Evolutionary conservation across 1,139 yeast species (phyloP), one percentile per base, ranked within the genome.

Genomic region (Eremothecium cymbalariae): DNA sequence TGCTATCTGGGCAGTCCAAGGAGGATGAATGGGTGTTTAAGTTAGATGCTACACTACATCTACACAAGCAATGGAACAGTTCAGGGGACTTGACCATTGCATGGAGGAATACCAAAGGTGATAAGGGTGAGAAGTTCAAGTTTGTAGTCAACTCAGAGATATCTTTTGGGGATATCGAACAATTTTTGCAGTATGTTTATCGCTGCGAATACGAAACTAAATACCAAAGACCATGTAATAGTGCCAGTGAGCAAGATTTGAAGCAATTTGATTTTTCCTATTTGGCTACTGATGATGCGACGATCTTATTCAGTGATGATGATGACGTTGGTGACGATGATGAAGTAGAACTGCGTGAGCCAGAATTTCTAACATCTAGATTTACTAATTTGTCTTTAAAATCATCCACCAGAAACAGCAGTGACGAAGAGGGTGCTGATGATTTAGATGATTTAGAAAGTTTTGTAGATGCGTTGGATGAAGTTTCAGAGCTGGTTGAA

Each of bases 121-220:
- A 95, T 19, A 95, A 85, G 47, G 96, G 88, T 11, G 97, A 88
- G 53, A 63, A 68, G 41, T 86, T 81, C 58, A 94, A 85, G 57
- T 88, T 85, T 59, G 68, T 81, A 14, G 72, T 86, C 37, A 85
- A 77, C 42, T 71, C 70, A 31, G 68, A 69, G n/a, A 72, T 79
- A 6, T 67, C 77, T 19, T 50, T 62, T 3, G 64, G 62, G 24
- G 77, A 77, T 17, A 68, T 84, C 33, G 79, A 78, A 19, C 65
- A 67, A 30, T 90, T 90, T 54, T 72, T 82, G 62, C 55, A 63
- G 24, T 66, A 76, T 0, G 67, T 85, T 9, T 70, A 73, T 51
- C 71, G 71, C 40, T 83, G 95, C 51, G 73, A 80, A 45, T 88
- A 72, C 53, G 95, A 86, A 56, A 70, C 76, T 47, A 83, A 81